Conservation (phyloP, 805 yeast species). For the Spencermartinsiella europaea region DNA sequence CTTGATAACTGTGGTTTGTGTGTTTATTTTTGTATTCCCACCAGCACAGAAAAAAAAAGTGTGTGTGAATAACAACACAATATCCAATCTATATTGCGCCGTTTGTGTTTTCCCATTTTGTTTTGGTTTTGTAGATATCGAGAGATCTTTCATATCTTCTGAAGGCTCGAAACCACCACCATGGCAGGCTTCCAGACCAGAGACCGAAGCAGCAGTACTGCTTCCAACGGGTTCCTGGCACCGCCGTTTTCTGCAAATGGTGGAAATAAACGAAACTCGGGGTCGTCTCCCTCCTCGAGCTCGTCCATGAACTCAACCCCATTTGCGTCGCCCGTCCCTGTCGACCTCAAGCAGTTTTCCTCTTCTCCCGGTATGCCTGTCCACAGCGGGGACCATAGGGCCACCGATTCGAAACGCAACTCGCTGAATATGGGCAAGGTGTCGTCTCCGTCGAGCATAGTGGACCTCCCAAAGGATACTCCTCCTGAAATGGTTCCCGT, state of each 20-base stretch:
- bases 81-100: no score
- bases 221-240: conserved; percentile 5
- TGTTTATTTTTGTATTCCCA: no score
- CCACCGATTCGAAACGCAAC: background rate
- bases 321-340: conserved; percentile 13
- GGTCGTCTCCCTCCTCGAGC: conserved; percentile 1
- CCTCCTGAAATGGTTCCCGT: conserved; percentile 71
- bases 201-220: background rate
- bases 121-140: no score
- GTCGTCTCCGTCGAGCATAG: background rate
- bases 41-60: no score
- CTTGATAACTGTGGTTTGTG: no score
- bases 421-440: background rate
- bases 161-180: background rate
- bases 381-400: conserved; percentile 1
- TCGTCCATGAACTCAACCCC: conserved; percentile 9
- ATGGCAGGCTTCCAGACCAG: background rate
- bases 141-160: no score
- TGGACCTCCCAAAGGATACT: conserved; percentile 27
- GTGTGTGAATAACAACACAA: no score
- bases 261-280: background rate
- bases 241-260: background rate
- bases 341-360: conserved; percentile 13
- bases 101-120: no score
- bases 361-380: conserved; percentile 4